These are phyloP conservation scores for Coemansia umbellata DNA, from an alignment of 192 early-diverging fungal species.

Conservation along the genomic window DNA sequence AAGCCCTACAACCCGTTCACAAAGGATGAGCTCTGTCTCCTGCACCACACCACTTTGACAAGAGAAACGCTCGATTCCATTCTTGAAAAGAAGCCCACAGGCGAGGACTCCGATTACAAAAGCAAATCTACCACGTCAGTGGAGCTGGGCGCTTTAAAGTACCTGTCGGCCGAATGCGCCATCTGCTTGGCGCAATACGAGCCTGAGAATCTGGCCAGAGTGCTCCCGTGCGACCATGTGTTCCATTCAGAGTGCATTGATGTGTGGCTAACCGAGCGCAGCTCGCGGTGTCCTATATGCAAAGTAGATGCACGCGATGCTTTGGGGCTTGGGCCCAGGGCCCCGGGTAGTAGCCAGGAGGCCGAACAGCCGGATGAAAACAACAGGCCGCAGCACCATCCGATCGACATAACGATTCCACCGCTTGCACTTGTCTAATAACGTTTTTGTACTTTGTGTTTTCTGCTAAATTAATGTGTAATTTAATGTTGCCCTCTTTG, in stretches of 20 bases:
- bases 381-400: no score
- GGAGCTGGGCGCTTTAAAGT: constrained; percentile 8
- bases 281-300: constrained; percentile 40
- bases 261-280: constrained; percentile 43
- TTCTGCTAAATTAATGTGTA: no score
- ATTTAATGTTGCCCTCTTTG: no score
- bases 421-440: no score
- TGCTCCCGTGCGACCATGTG: constrained; percentile 58
- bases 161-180: constrained; percentile 55
- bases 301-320: constrained; percentile 26
- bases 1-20: constrained; percentile 44
- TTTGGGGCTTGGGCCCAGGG: constrained; percentile 26
- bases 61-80: constrained; percentile 13
- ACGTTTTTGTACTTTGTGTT: no score
- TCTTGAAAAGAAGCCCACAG: background rate
- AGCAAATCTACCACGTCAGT: constrained; percentile 1
- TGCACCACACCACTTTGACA: constrained; percentile 20
- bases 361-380: no score
- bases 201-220: constrained; percentile 53
- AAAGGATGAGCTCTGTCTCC: constrained; percentile 31
- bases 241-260: constrained; percentile 67
- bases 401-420: no score
- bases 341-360: no score
- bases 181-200: constrained; percentile 62
- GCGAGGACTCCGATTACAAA: constrained; percentile 1